Conservation (phyloP, 1,284 basidiomycete species). For the Takashimella tepidaria region DNA sequence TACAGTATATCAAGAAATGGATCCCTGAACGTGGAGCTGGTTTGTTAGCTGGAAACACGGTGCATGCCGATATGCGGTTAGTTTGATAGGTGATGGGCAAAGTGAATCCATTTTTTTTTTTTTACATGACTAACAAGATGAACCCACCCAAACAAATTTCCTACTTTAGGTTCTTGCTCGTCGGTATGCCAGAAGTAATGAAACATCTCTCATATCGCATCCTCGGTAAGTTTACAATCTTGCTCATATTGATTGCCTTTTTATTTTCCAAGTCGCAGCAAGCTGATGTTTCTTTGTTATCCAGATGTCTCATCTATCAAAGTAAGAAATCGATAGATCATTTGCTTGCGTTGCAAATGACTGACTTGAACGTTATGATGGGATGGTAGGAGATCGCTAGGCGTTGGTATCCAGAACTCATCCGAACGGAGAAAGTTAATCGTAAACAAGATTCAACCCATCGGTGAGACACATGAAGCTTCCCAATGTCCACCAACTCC, state of each 20-base stretch:
- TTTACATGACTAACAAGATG: neutral
- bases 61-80: constrained; percentile 52
- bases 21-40: constrained; percentile 48
- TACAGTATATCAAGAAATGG: constrained; percentile 50
- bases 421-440: constrained; percentile 21
- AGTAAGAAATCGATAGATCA: constrained; percentile 9
- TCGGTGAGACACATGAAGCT: constrained; percentile 29
- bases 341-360: no score
- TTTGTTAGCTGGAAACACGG: constrained; percentile 51
- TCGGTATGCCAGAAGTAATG: constrained; percentile 50
- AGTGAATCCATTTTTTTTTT: neutral
- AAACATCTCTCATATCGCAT: constrained; percentile 52
- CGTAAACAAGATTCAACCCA: constrained; percentile 35
- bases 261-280: no score
- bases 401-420: constrained; percentile 48
- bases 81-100: constrained; percentile 20
- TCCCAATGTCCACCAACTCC: neutral
- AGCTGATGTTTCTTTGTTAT: no score
- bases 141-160: no score
- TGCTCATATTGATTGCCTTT: neutral
- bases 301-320: constrained; percentile 46
- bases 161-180: constrained; percentile 46
- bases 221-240: constrained; percentile 44
- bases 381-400: constrained; percentile 46
- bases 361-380: neutral